A percentile compares a stretch with the other conserved stretches of the same genome.
Evolutionary conservation across 2,329 filamentous ascomycete genomes (phyloP).

Genomic region (Colletotrichum spaethianum): DNA sequence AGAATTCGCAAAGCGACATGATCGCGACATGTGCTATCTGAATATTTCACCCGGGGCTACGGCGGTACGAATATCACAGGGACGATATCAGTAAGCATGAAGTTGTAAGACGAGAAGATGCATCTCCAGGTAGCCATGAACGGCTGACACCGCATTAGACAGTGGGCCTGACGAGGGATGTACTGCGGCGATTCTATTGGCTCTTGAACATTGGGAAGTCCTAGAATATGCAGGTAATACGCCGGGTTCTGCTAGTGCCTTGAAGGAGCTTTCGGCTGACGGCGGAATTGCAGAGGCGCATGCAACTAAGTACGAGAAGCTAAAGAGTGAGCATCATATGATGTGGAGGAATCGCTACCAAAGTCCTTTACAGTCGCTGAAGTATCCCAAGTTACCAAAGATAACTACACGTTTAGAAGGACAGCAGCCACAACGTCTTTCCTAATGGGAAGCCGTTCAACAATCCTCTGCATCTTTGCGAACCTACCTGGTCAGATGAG

Average conservation of each 20-base stretch:
- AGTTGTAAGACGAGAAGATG: neutral
- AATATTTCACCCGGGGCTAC: neutral
- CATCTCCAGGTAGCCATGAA: neutral
- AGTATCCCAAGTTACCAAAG: no score
- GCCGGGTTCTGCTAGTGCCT: neutral
- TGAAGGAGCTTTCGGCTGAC: neutral
- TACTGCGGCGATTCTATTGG: neutral
- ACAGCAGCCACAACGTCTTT: no score
- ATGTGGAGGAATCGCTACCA: no score
- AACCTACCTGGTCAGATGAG: no score
- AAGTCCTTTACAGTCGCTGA: no score
- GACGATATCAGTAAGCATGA: neutral
- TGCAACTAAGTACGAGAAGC: no score
- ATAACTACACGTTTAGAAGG: no score
- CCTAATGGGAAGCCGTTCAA: no score
- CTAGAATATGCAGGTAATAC: conserved; percentile 1
- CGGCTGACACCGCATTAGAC: neutral
- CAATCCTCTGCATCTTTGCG: no score
- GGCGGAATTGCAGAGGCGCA: neutral
- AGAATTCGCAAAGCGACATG: conserved; percentile 10
- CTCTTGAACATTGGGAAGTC: neutral
- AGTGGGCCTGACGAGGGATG: neutral
- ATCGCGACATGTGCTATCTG: neutral
- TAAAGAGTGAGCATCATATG: no score
- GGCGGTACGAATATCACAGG: no score